A percentile compares a stretch with the other conserved stretches of the same genome.
Evolutionary conservation across 331 rosid species (phyloP).

Genomic region (Ulmus americana): DNA sequence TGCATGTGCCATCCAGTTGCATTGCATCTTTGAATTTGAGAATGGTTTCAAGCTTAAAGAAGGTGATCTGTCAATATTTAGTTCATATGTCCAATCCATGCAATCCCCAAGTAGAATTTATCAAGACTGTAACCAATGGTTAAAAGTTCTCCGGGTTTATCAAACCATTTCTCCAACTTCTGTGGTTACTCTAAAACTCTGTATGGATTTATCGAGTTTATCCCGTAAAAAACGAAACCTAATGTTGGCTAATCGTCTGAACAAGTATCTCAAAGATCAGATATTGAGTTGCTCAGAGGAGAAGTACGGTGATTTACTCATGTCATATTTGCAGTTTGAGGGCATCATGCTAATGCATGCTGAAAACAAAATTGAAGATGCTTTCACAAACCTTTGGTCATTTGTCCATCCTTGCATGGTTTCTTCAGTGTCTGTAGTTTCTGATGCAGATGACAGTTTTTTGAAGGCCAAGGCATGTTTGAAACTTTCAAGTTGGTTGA

Average conservation of each 20-base stretch:
- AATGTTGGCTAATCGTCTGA: conserved; percentile 64
- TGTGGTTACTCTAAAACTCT: conserved; percentile 54
- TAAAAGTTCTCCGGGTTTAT: conserved; percentile 83
- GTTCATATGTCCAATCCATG: conserved; percentile 49
- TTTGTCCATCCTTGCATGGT: conserved; percentile 56
- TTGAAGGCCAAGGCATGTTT: conserved; percentile 89
- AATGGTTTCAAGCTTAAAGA: conserved; percentile 62
- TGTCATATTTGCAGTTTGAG: conserved; percentile 71
- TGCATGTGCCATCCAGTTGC: conserved; percentile 67
- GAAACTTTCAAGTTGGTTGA: conserved; percentile 76
- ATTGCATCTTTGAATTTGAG: conserved; percentile 70
- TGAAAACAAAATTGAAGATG: conserved; percentile 79
- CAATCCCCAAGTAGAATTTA: conserved; percentile 55
- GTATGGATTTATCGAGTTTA: conserved; percentile 64
- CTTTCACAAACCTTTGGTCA: conserved; percentile 77
- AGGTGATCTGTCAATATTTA: conserved; percentile 44
- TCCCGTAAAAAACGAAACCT: conserved; percentile 70
- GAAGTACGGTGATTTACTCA: conserved; percentile 39
- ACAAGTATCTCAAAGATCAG: conserved; percentile 47
- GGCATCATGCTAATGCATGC: conserved; percentile 66
- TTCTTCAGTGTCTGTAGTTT: conserved; percentile 43
- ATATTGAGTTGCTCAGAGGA: conserved; percentile 46
- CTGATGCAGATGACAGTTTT: conserved; percentile 46
- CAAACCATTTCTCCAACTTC: conserved; percentile 61
- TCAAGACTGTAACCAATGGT: conserved; percentile 85